Base-by-base conservation (phyloP, 495 filamentous ascomycete genomes). In the Penicillium roqueforti region DNA sequence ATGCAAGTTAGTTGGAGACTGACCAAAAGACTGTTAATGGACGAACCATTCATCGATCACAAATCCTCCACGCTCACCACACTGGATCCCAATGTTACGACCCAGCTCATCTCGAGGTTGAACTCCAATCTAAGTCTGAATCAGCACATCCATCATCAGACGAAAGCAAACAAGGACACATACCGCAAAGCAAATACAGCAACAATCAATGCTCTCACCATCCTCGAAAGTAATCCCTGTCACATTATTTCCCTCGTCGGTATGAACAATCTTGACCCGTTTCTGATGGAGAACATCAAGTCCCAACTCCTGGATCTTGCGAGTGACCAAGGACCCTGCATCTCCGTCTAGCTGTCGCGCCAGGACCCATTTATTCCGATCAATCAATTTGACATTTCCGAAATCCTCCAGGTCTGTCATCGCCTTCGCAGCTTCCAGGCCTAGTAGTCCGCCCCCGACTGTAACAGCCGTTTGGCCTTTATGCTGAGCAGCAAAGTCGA, bases 361-460 rank as follows among this genome's bases (percentile, higher is more conserved):
- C 37, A 97, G 72, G 0, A 96, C 88, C 90, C 91, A 97, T 59
- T 84, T 75, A 64, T 95, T 95, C 46, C 91, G 81, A 69, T 97
- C 92, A 53, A 97, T 85, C 10, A 97, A 73, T 55, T 85, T 88
- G 41, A 97, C 90, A 38, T 82, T 82, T 0, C 77, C 79, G 66
- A 88, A 96, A 32, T 84, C 83, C 59, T 87, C 74, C 14, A 97
- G 71, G 65, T 96, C 92, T 72, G 92, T 88, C 89, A 97, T 89
- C 0, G 92, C 92, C 60, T 96, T 95, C 31, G 92, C 92, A 23
- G 92, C 92, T 76, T 97, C 92, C 0, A 97, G 80, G 0, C 92
- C 92, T 0, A 97, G 74, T 25, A 97, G 62, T 1, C 92, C 92
- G 31, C 92, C 92, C n/a, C 92, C 92, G 11, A 97, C 91, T 1